Base-by-base conservation (phyloP, 2,329 filamentous ascomycete genomes). In the Diaporthe citriasiana region DNA sequence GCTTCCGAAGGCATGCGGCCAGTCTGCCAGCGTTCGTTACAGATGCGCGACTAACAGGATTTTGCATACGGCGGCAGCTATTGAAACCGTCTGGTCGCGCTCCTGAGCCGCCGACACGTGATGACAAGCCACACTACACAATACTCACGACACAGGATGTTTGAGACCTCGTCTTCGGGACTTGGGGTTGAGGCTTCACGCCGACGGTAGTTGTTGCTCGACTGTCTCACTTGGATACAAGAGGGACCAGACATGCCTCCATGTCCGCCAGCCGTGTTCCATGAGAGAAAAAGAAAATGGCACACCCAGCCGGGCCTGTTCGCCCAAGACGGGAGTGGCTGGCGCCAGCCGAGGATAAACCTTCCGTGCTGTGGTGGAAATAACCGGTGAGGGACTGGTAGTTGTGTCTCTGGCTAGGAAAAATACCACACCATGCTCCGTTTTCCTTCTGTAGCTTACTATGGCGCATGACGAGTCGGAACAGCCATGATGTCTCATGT, bases 241-340 rank as follows among this genome's bases (percentile, higher is more conserved):
- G 22, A 47, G 12, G 42, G 27, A 15, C 19, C 42, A 17, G 12
- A 25, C 30, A 50, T 38, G 3, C 30, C 6, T 19, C 22, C 17
- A 13, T 25, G 59, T 19, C 33, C 42, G 40, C 40, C 59, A 19
- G 22, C 27, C 42, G 30, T 59, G 38, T 50, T 50, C 42, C 59
- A 50, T 35, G 42, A 65, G 27, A 6, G 2, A 15, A 38, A 25
- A 25, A 17, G 12, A 59, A 40, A 25, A 59, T 2, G 9, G 42
- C 19, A 33, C 40, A 30, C 25, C 25, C 40, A 47, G 40, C 59
- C 59, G 17, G 40, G 22, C 59, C 15, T 63, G 59, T 19, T 40
- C 59, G 40, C 27, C 27, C 25, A 65, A n/a, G 59, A 35, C 42
- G 59, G 42, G 57, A 47, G 59, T 65, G 59, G 59, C 59, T 47